phyloP scores from a whole-genome alignment of 257 asterid genomes.

The Salvia miltiorrhiza region DNA sequence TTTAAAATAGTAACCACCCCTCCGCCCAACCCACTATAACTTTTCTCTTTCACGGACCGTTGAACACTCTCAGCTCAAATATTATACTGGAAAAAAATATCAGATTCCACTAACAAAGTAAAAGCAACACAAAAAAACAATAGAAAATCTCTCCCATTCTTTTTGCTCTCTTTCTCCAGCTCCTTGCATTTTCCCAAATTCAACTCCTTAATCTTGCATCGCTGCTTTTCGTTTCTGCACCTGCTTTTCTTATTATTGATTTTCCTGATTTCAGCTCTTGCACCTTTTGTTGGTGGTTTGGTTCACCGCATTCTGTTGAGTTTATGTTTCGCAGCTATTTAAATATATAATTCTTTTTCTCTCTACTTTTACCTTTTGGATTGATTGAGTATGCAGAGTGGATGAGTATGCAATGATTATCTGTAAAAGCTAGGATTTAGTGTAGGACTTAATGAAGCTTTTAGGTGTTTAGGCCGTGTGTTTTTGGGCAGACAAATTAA shows the following conservation, averaged over 20 bases:
- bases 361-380: background rate
- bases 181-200: slow-evolving; percentile 20
- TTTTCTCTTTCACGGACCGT: slow-evolving; percentile 16
- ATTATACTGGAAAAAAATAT: slow-evolving; percentile 9
- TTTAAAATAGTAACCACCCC: slow-evolving; percentile 15
- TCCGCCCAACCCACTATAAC: slow-evolving; percentile 16
- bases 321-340: background rate
- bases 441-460: slow-evolving; percentile 19
- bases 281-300: background rate
- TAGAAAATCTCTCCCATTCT: background rate
- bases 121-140: background rate
- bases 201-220: slow-evolving; percentile 8
- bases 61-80: slow-evolving; percentile 7
- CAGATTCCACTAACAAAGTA: slow-evolving; percentile 10
- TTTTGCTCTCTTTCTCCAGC: background rate
- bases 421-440: slow-evolving; percentile 23
- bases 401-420: slow-evolving; percentile 16
- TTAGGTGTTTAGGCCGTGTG: slow-evolving; percentile 18
- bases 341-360: background rate
- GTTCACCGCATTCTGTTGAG: background rate
- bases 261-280: background rate
- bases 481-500: slow-evolving; percentile 12
- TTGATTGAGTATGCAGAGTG: slow-evolving; percentile 7
- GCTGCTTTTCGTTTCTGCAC: slow-evolving; percentile 12
- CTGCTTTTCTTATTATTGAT: background rate